Conservation (phyloP, 2,329 filamentous ascomycete genomes). For the Ophiostoma himal-ulmi region DNA sequence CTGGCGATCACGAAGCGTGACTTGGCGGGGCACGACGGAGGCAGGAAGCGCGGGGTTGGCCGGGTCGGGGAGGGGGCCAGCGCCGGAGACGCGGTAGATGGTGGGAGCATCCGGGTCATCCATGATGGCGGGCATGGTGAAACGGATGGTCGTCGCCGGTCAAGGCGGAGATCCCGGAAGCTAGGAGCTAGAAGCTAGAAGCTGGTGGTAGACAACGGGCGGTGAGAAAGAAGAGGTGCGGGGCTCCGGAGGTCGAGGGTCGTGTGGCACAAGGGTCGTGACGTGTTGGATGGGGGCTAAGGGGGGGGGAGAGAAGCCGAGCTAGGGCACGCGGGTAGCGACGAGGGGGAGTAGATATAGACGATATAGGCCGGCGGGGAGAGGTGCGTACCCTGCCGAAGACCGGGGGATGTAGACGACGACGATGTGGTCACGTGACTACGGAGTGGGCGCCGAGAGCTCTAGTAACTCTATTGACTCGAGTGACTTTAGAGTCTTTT, state of each 20-base stretch:
- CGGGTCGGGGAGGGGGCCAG: slow-evolving; percentile 58
- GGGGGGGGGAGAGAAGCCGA: neutral
- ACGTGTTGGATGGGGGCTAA: neutral
- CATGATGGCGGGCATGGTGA: slow-evolving; percentile 66
- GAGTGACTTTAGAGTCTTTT: neutral
- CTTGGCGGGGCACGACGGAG: slow-evolving; percentile 66
- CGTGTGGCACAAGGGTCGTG: neutral
- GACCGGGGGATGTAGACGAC: neutral
- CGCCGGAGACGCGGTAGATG: slow-evolving; percentile 64
- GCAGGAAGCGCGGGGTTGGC: slow-evolving; percentile 58
- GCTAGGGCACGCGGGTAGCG: neutral
- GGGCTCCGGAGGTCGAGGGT: neutral
- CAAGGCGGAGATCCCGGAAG: slow-evolving; percentile 6
- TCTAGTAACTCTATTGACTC: neutral
- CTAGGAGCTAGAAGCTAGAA: neutral
- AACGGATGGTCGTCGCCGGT: neutral
- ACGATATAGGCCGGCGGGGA: neutral
- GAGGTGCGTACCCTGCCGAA: neutral
- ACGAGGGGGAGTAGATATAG: neutral
- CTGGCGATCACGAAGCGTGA: slow-evolving; percentile 76
- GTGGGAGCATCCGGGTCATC: slow-evolving; percentile 68
- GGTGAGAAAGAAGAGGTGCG: neutral
- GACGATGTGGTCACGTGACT: slow-evolving; percentile 3
- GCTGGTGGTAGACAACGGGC: neutral
- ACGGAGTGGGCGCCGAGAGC: slow-evolving; percentile 5